Evolutionary conservation across 306 rosid species (phyloP).

Genomic region (Hippophae tibetana): DNA sequence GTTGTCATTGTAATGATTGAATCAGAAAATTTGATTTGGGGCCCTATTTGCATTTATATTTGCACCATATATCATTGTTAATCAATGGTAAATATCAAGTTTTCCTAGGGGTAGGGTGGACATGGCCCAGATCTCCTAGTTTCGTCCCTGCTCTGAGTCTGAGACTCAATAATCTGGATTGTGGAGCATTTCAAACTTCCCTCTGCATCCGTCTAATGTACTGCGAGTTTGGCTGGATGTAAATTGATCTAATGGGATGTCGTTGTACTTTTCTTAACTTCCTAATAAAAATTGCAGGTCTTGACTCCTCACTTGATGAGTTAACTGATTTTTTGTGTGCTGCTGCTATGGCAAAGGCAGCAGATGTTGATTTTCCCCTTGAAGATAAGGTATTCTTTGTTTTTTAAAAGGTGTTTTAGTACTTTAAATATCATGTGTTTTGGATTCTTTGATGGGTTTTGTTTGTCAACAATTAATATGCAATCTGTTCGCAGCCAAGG

Average conservation of each 20-base stretch:
- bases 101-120: too few species aligned
- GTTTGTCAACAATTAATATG: not conserved
- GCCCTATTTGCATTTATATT: not conserved
- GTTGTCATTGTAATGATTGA: not conserved
- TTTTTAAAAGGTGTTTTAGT: not conserved
- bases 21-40: too few species aligned
- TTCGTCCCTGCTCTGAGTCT: too few species aligned
- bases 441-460: not conserved
- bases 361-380: conserved; percentile 40
- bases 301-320: conserved; percentile 45
- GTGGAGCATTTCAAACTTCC: too few species aligned
- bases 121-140: too few species aligned
- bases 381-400: conserved; percentile 24
- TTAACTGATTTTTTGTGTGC: conserved; percentile 63
- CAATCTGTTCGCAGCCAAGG: conserved; percentile 34
- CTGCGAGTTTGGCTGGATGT: too few species aligned
- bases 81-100: not conserved
- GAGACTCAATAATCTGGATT: too few species aligned
- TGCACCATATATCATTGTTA: not conserved
- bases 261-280: not conserved
- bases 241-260: not conserved
- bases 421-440: conserved; percentile 24
- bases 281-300: conserved; percentile 40
- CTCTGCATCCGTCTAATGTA: too few species aligned
- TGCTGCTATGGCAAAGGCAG: conserved; percentile 55